Percentiles rank a stretch among this genome's conserved stretches.
phyloP scores from a whole-genome alignment of 2,329 filamentous ascomycete species.

The Paecilomyces formosus region DNA sequence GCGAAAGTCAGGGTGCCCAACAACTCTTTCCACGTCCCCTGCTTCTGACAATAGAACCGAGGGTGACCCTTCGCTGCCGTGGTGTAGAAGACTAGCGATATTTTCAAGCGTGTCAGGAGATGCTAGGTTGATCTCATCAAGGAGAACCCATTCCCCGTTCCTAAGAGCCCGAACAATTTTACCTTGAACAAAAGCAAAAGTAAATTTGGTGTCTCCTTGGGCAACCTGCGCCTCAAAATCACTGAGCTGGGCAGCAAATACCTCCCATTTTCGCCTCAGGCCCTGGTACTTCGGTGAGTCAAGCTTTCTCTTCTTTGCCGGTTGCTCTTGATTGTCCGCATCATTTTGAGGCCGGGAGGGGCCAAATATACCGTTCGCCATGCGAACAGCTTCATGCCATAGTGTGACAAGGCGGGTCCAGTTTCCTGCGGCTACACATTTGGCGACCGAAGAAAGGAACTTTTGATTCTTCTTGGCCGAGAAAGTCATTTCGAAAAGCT shows the following conservation, averaged over 20 bases:
- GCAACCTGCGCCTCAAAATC: constrained; percentile 72
- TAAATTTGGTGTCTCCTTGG: constrained; percentile 69
- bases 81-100: constrained; percentile 76
- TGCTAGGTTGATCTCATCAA: constrained; percentile 96
- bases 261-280: constrained; percentile 69
- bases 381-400: constrained; percentile 81
- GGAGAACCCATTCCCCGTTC: constrained; percentile 92
- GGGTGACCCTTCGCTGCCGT: constrained; percentile 62
- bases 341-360: constrained; percentile 42
- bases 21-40: constrained; percentile 82
- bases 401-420: constrained; percentile 82
- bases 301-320: constrained; percentile 63
- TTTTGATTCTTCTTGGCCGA: constrained; percentile 79
- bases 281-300: constrained; percentile 44
- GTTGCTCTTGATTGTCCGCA: constrained; percentile 46
- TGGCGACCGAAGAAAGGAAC: constrained; percentile 74
- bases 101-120: constrained; percentile 92
- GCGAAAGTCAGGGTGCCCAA: constrained; percentile 85
- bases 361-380: constrained; percentile 67
- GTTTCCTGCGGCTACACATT: constrained; percentile 70
- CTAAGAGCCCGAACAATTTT: constrained; percentile 93
- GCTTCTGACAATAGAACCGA: constrained; percentile 89
- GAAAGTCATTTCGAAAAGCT: constrained; percentile 81
- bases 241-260: constrained; percentile 65
- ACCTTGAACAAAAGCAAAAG: constrained; percentile 93